Evolutionary conservation across 2,329 filamentous ascomycete species (phyloP).

Genomic region (Sporothrix schenckii): DNA sequence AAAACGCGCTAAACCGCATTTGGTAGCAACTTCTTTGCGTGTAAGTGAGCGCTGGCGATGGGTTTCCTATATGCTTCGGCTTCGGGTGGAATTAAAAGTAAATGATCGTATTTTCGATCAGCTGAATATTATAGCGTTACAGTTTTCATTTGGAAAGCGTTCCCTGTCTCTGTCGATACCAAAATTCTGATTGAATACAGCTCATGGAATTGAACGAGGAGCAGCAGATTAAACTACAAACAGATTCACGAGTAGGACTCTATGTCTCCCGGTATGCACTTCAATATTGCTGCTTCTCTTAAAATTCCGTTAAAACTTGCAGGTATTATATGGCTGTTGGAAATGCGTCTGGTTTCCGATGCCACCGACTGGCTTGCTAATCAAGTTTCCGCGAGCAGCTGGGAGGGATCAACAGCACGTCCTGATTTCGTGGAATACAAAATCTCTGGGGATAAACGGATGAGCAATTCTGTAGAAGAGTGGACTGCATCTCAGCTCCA

Average conservation of each 20-base stretch:
- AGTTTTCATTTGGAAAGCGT: no score
- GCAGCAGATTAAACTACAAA: background rate
- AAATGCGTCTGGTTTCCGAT: background rate
- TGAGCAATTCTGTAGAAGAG: background rate
- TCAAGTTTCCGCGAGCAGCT: background rate
- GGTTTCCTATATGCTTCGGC: background rate
- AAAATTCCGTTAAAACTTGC: background rate
- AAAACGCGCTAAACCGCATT: background rate
- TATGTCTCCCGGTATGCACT: background rate
- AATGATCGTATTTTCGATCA: background rate
- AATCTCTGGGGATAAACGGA: no score
- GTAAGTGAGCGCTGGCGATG: slow-evolving; percentile 8
- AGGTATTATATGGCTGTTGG: background rate
- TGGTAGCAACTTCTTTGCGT: background rate
- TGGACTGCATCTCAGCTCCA: no score
- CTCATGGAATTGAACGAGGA: no score
- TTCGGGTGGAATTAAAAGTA: background rate
- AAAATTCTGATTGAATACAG: background rate
- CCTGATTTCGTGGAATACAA: no score
- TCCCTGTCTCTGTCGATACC: no score
- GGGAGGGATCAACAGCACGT: background rate
- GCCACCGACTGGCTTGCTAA: background rate
- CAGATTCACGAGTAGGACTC: background rate
- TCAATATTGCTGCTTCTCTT: background rate
- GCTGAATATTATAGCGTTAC: no score